Evolutionary conservation across 1,139 yeast species (phyloP), one percentile per base, ranked within the genome.

Genomic region (Kurtzmaniella quercitrusa): DNA sequence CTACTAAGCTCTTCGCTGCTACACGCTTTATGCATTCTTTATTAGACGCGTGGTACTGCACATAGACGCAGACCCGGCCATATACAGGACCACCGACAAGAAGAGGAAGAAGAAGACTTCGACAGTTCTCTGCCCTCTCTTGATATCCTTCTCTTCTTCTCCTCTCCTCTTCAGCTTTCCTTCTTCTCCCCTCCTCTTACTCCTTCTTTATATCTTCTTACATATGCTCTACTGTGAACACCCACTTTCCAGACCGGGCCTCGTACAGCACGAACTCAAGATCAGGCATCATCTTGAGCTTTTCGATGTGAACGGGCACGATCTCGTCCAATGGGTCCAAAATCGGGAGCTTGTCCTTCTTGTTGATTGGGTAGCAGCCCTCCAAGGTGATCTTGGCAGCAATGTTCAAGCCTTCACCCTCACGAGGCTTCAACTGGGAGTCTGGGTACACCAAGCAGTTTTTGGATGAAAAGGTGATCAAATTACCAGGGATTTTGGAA

Each of bases 381-480:
- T 85, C 85, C 44, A 91, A 66, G 1, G 93, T 79, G 44, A 91
- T 80, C 46, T 75, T 74, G 5, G 89, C 87, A 1, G 85, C 82
- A 34, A 86, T 75, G 58, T 93, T 91, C 48, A 93, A 74, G 0
- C 96, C 98, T 57, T 86, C 87, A 11, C 97, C 97, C 31, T 60
- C 56, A 43, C 71, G 65, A 11, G 96, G 95, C 51, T 73, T 77
- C 27, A 60, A 59, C n/a, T 73, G 69, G 14, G 75, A 75, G 45
- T 85, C 84, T 0, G 96, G 95, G 59, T 90, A 91, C 3, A 91
- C 75, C 2, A 79, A 69, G 62, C 90, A 84, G 23, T 79, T 68
- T 51, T 80, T 80, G 33, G 77, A 70, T 33, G 75, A 77, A 55
- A 94, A 82, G 1, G 73, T 66, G 38, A 89, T 75, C 36, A 87